Conservation (phyloP, 2,329 filamentous ascomycete species). For the Exophiala sideris region DNA sequence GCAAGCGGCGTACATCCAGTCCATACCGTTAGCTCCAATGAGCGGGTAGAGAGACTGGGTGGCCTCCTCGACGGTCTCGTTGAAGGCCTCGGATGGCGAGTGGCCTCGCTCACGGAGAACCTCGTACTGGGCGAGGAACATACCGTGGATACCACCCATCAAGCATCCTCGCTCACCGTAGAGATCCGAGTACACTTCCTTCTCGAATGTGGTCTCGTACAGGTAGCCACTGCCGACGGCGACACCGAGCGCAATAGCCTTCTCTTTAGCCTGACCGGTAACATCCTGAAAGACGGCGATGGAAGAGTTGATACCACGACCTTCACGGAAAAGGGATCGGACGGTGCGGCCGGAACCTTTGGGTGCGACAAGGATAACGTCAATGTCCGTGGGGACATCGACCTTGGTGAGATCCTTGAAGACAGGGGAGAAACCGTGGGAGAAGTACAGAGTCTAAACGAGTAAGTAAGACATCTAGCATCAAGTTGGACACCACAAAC, state of each 20-base stretch:
- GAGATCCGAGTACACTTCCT: constrained; percentile 99
- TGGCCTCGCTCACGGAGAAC: constrained; percentile 98
- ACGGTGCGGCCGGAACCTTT: constrained; percentile 99
- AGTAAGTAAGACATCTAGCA: background rate
- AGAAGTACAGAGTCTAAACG: constrained; percentile 94
- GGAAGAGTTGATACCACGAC: constrained; percentile 99
- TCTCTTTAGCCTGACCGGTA: constrained; percentile 96
- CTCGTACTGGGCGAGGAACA: constrained; percentile 99
- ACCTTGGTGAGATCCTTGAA: constrained; percentile 99
- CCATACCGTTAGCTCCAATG: constrained; percentile 97
- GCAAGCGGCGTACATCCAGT: constrained; percentile 99
- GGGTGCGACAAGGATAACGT: constrained; percentile 98
- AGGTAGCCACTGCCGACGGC: constrained; percentile 97
- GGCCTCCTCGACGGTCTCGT: constrained; percentile 99
- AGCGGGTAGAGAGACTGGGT: constrained; percentile 97
- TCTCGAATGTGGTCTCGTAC: constrained; percentile 99
- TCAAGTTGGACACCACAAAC: constrained; percentile 46
- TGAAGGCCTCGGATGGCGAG: constrained; percentile 97
- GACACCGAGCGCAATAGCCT: constrained; percentile 92
- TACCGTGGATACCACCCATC: constrained; percentile 99
- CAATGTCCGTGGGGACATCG: constrained; percentile 89
- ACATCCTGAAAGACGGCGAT: constrained; percentile 98
- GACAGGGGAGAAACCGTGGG: constrained; percentile 99
- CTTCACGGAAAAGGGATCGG: constrained; percentile 97
- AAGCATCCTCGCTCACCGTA: constrained; percentile 99